phyloP scores from a whole-genome alignment of 345 rosid genomes.

The Citrus sp. region DNA sequence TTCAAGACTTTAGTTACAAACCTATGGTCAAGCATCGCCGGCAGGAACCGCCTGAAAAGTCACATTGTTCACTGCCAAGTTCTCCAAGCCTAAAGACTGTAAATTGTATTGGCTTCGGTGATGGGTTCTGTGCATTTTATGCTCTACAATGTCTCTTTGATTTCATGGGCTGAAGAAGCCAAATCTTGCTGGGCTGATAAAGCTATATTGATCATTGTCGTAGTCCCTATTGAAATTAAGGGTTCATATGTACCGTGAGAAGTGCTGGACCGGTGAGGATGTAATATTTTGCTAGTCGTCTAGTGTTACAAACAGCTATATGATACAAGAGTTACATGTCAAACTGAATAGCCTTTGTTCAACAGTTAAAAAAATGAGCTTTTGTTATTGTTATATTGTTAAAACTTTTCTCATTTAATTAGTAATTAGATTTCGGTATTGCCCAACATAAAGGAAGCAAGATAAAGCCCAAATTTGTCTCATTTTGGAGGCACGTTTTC shows the following conservation, averaged over 20 bases:
- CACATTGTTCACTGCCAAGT: conserved; percentile 76
- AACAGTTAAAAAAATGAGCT: background rate
- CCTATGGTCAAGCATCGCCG: conserved; percentile 64
- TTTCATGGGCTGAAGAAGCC: background rate
- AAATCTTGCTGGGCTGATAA: background rate
- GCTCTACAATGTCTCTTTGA: conserved; percentile 8
- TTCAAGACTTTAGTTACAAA: conserved; percentile 61
- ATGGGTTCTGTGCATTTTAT: conserved; percentile 4
- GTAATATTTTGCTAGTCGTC: conserved; percentile 18
- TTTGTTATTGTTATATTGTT: background rate
- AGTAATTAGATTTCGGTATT: background rate
- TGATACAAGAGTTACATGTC: conserved; percentile 21
- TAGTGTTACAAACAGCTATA: conserved; percentile 16
- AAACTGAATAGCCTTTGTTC: conserved; percentile 18
- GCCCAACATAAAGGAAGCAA: background rate
- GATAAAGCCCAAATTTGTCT: background rate
- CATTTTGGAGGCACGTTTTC: background rate
- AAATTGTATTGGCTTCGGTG: background rate
- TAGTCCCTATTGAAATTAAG: background rate
- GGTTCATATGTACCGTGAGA: background rate
- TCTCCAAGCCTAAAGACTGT: conserved; percentile 49
- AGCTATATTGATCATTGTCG: background rate
- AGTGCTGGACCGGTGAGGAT: conserved; percentile 4
- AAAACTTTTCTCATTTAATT: background rate
- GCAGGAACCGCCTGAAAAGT: conserved; percentile 68